Evolutionary conservation across 345 rosid species (phyloP), one percentile per base, ranked within the genome.

Genomic region (Nasturtium officinale): DNA sequence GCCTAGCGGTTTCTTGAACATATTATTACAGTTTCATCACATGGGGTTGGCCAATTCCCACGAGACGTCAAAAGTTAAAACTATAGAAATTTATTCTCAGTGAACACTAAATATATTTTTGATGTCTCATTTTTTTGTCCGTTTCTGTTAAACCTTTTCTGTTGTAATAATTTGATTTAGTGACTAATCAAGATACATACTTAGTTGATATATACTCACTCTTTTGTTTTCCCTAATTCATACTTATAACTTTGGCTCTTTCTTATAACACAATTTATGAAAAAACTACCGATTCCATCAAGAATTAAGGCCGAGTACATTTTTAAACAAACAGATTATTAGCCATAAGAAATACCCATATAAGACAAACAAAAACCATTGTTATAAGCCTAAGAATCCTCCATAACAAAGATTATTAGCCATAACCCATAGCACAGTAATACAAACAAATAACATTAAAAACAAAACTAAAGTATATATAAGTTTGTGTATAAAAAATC

Each of bases 11-110:
- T n/a, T n/a, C n/a, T n/a, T n/a, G n/a, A n/a, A n/a, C n/a, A n/a
- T n/a, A n/a, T 16, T 73, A 56, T 55, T 29, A 73, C 71, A 64
- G 77, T 64, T 72, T 18, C 32, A 28, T 51, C 76, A 38, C 69
- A 71, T 51, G 52, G 42, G 35, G 42, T 21, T 42, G 56, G 58
- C 12, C 71, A 73, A 12, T 32, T 73, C 57, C 50, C 50, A n/a
- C 55, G 54, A 45, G 38, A 63, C 32, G 63, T 54, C 12, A 50
- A 33, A 33, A 2, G 37, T 43, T 21, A 29, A 47, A 62, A 72
- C 69, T 52, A 52, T 55, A 63, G 56, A 64, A 71, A 64, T 6
- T 45, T 73, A 35, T 45, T 72, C 33, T 72, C 70, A 10, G 30
- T 54, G 47, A 63, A 30, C 64, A 54, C 55, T 53, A 55, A 52